A percentile compares a stretch with the other conserved stretches of the same genome.
Conservation (phyloP, 257 asterid species). For the Scutellaria galericulata region DNA sequence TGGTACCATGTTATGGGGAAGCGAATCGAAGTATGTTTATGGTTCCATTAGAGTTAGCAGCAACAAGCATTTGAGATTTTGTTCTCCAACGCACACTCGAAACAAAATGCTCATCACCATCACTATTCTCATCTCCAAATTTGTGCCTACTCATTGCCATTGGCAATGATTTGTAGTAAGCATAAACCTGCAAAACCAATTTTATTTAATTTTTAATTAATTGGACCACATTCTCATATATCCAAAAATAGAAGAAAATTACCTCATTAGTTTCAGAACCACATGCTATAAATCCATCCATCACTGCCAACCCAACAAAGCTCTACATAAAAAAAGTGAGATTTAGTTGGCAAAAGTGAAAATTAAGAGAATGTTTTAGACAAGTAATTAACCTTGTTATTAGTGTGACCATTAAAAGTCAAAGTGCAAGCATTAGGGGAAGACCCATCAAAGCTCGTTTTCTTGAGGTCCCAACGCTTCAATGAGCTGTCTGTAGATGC, state of each 20-base stretch:
- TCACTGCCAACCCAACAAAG: constrained; percentile 60
- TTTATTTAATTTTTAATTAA: background rate
- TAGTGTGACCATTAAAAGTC: constrained; percentile 55
- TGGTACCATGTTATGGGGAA: constrained; percentile 12
- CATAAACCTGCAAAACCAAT: constrained; percentile 55
- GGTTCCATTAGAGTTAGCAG: constrained; percentile 65
- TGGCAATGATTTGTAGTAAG: constrained; percentile 64
- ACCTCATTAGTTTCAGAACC: constrained; percentile 77
- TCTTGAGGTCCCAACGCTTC: constrained; percentile 65
- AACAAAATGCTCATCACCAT: constrained; percentile 49
- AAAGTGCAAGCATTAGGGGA: constrained; percentile 51
- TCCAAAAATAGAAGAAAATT: background rate
- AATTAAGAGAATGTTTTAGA: background rate
- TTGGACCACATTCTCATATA: background rate
- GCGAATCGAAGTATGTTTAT: constrained; percentile 50
- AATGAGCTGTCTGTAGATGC: constrained; percentile 58
- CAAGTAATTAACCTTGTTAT: constrained; percentile 44
- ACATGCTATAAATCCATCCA: constrained; percentile 59
- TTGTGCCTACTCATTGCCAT: constrained; percentile 61
- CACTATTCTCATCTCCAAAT: constrained; percentile 43
- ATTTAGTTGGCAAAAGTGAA: background rate
- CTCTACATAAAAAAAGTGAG: constrained; percentile 40
- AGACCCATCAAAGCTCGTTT: constrained; percentile 41
- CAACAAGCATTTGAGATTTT: constrained; percentile 56
- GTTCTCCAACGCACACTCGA: constrained; percentile 78